phyloP scores from a whole-genome alignment of 306 rosid genomes.

The Amphicarpaea edgeworthii region DNA sequence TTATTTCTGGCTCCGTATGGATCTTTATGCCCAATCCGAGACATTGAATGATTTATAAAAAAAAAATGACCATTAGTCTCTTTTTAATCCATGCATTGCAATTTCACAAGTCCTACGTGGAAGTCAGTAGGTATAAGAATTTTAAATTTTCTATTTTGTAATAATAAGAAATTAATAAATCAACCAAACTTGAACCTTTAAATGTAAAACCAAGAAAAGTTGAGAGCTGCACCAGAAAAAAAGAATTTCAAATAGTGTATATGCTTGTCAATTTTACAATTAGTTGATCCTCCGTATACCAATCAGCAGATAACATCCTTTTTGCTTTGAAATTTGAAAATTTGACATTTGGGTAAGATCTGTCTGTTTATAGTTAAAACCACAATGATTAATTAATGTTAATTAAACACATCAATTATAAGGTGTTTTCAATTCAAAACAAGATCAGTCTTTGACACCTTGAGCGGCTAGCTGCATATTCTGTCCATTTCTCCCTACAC shows the following conservation, averaged over 20 bases:
- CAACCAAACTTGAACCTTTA: neutral
- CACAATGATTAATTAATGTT: neutral
- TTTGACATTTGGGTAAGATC: neutral
- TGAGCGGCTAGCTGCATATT: neutral
- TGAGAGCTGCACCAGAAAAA: conserved; percentile 30
- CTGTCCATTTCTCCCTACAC: conserved; percentile 15
- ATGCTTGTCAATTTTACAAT: conserved; percentile 13
- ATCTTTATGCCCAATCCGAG: no score
- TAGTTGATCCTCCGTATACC: neutral
- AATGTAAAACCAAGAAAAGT: conserved; percentile 32
- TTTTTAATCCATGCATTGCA: no score
- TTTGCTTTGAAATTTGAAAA: neutral
- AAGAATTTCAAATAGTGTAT: conserved; percentile 3
- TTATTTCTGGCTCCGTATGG: no score
- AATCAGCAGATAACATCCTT: conserved; percentile 15
- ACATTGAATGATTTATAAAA: no score
- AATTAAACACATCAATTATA: conserved; percentile 7
- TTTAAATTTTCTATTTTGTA: neutral
- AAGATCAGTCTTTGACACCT: neutral
- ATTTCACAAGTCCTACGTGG: neutral
- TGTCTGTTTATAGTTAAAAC: neutral
- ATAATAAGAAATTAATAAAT: neutral
- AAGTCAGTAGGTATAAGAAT: neutral
- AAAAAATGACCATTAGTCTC: no score
- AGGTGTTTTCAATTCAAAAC: conserved; percentile 25